These are phyloP conservation scores for Boletus rubropictus DNA, from an alignment of 768 basidiomycete genomes.

Conservation along the genomic window DNA sequence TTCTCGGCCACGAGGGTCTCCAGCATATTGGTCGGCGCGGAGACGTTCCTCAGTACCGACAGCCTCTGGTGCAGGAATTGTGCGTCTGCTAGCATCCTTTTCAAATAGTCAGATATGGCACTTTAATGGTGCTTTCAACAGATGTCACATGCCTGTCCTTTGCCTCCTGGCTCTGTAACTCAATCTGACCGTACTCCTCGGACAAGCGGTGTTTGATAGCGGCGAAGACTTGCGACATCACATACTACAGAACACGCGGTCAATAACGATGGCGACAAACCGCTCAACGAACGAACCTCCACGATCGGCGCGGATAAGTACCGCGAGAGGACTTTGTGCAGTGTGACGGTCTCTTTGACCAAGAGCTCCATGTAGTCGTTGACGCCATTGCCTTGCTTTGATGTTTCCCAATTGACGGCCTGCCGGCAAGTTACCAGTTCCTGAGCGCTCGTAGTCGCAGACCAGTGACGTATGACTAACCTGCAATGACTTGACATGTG, in stretches of 20 bases:
- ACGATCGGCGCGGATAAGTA: conserved; percentile 76
- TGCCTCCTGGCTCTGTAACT: conserved; percentile 75
- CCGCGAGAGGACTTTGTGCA: conserved; percentile 93
- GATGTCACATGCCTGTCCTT: conserved; percentile 62
- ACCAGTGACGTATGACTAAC: conserved; percentile 35
- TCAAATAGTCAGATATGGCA: conserved; percentile 14
- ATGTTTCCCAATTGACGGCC: conserved; percentile 74
- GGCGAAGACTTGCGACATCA: conserved; percentile 93
- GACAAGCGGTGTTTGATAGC: conserved; percentile 87
- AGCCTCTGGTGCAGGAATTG: conserved; percentile 72
- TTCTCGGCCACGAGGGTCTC: conserved; percentile 85
- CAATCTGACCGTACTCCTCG: conserved; percentile 79
- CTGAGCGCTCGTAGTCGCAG: background rate
- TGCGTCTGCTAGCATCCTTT: conserved; percentile 76
- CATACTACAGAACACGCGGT: conserved; percentile 47
- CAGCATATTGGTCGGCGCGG: conserved; percentile 69
- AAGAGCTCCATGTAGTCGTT: conserved; percentile 92
- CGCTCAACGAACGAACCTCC: conserved; percentile 48
- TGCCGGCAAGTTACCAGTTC: conserved; percentile 28
- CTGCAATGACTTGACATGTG: conserved; percentile 80
- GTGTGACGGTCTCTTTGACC: conserved; percentile 89
- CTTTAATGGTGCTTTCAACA: conserved; percentile 4
- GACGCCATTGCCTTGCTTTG: conserved; percentile 54
- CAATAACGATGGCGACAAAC: conserved; percentile 8
- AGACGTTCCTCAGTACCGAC: conserved; percentile 66